Evolutionary conservation across 441 rosid species (phyloP), one percentile per base, ranked within the genome.

Genomic region (Populus hybrid): DNA sequence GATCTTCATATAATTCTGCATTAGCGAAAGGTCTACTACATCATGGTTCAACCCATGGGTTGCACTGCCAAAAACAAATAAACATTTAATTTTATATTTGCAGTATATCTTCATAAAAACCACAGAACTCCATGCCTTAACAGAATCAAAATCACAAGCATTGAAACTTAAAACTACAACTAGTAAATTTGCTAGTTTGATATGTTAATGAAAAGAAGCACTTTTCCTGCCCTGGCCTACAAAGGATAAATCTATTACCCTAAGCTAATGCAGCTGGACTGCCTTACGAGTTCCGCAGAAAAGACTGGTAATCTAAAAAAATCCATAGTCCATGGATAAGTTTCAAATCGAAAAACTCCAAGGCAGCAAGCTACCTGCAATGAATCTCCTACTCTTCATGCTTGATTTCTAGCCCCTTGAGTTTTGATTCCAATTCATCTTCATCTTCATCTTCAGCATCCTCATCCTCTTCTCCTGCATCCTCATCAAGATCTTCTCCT

Each of bases 401-500:
- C 85, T 86, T 81, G 75, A 94, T 88, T 73, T 87, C 89, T 71
- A 94, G 88, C 66, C 82, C 91, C 85, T 87, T 87, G 36, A 94
- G 91, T 83, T 85, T 88, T 16, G 92, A 82, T 82, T 90, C 97
- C 83, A 93, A 69, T 72, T 87, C 97, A 81, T 82, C 88, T 70
- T 87, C 97, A 81, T 82, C 88, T 70, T 87, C 91, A 0, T 86
- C 34, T n/a, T 74, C 85, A 46, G 53, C 87, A 10, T 86, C 92
- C 57, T 86, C 88, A 9, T 86, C 92, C 42, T 86, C 90, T 7
- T 85, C 94, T 16, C 84, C 88, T 24, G 72, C 86, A 64, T 84
- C 92, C 26, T 86, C 92, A 53, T 91, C 93, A 72, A 79, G 63
- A 85, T 91, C 94, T 85, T 91, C 91, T 61, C 95, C 97, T 74